phyloP scores from a whole-genome alignment of 2,329 filamentous ascomycete genomes.

The Fusarium fracticaudum region DNA sequence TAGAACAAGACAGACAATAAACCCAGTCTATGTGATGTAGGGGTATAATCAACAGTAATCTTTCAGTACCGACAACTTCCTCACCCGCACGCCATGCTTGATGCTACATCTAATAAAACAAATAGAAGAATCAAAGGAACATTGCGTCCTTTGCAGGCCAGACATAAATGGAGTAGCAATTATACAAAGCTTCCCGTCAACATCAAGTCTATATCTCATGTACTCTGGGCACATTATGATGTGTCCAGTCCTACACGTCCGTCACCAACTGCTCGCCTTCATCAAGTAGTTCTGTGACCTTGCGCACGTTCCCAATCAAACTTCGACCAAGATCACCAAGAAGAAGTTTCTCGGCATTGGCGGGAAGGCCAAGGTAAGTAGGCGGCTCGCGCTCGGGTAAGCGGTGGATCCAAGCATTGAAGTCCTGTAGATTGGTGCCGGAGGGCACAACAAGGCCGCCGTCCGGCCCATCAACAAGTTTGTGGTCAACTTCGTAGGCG shows the following conservation, averaged over 20 bases:
- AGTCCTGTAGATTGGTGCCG: slow-evolving; percentile 84
- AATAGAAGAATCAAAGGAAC: not conserved
- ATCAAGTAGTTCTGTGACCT: slow-evolving; percentile 87
- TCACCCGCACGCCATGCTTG: slow-evolving; percentile 15
- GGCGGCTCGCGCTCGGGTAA: slow-evolving; percentile 96
- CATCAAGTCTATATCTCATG: not conserved
- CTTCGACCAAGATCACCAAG: slow-evolving; percentile 87
- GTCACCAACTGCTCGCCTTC: slow-evolving; percentile 92
- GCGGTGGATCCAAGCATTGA: slow-evolving; percentile 89
- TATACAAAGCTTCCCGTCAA: not conserved
- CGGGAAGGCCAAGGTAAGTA: slow-evolving; percentile 91
- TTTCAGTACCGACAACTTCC: slow-evolving; percentile 1
- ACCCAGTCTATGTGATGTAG: slow-evolving; percentile 23
- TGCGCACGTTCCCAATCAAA: slow-evolving; percentile 84
- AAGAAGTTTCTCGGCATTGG: slow-evolving; percentile 95
- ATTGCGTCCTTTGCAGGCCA: not conserved
- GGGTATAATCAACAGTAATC: slow-evolving; percentile 36
- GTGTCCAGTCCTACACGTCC: slow-evolving; percentile 55
- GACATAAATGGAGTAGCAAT: not conserved
- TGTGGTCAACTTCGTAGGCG: slow-evolving; percentile 93
- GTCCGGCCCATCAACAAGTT: slow-evolving; percentile 76
- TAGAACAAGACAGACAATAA: slow-evolving; percentile 9
- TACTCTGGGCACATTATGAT: not conserved
- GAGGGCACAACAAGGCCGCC: slow-evolving; percentile 78
- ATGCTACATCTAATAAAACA: slow-evolving; percentile 22